Conservation (phyloP, 306 rosid genomes). For the Trifolium subterraneum region DNA sequence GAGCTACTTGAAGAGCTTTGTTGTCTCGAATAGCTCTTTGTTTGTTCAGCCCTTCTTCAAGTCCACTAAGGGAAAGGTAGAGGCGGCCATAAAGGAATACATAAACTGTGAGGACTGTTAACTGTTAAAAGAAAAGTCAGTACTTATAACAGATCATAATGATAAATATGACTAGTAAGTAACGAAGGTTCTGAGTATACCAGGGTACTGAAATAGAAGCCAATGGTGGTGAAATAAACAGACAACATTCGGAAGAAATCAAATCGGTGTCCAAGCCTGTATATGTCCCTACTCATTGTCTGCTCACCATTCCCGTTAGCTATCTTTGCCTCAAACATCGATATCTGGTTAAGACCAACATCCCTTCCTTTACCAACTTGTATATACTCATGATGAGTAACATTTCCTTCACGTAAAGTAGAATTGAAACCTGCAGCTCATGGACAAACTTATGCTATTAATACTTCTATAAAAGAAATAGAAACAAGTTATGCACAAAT, state of each 20-base stretch:
- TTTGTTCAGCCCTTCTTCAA: conserved; percentile 67
- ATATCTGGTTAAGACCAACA: conserved; percentile 96
- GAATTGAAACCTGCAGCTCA: conserved; percentile 82
- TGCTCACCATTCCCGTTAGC: conserved; percentile 96
- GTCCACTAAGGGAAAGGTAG: conserved; percentile 91
- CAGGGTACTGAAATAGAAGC: conserved; percentile 96
- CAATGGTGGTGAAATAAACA: conserved; percentile 81
- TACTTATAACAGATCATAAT: conserved; percentile 29
- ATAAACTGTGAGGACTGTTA: conserved; percentile 89
- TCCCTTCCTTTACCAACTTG: conserved; percentile 99
- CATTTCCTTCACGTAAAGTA: conserved; percentile 88
- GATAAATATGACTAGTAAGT: conserved; percentile 12
- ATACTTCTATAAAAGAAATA: conserved; percentile 20
- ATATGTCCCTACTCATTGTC: conserved; percentile 94
- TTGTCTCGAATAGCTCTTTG: conserved; percentile 65
- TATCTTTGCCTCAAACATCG: conserved; percentile 96
- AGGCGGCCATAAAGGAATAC: conserved; percentile 92
- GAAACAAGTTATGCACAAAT: conserved; percentile 20
- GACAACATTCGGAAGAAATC: conserved; percentile 97
- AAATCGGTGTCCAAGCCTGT: conserved; percentile 94
- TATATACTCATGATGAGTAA: conserved; percentile 96
- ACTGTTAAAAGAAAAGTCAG: conserved; percentile 60
- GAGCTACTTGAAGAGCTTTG: conserved; percentile 90
- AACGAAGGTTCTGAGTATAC: conserved; percentile 54
- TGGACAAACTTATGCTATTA: conserved; percentile 16